These are phyloP conservation scores for Leptographium wingfieldii DNA, from an alignment of 2,329 filamentous ascomycete genomes.

Conservation along the genomic window DNA sequence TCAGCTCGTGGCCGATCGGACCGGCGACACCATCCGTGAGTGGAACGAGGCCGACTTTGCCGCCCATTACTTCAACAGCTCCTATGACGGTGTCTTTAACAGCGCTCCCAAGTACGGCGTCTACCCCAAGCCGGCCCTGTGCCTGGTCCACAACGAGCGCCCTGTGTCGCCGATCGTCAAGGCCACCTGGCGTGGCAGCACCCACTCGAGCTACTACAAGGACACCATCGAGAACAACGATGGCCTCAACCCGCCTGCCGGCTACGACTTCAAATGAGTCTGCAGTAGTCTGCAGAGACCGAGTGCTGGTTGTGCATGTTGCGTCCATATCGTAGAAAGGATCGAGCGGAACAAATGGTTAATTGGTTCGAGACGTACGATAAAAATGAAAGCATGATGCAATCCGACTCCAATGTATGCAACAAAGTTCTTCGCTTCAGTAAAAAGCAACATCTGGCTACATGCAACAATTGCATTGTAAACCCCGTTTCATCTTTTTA, in stretches of 20 bases:
- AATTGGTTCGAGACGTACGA: too few relatives aligned
- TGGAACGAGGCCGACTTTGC: constrained; percentile 8
- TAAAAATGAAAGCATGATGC: too few relatives aligned
- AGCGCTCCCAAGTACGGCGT: constrained; percentile 9
- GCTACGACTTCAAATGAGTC: constrained; percentile 9
- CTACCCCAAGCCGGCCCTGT: constrained; percentile 18
- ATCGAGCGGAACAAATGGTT: too few relatives aligned
- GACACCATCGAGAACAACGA: constrained; percentile 18
- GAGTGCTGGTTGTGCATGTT: too few relatives aligned
- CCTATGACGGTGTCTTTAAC: constrained; percentile 20
- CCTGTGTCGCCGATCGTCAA: constrained; percentile 13
- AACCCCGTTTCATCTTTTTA: too few relatives aligned
- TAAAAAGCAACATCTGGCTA: too few relatives aligned
- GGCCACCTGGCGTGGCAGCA: constrained; percentile 14
- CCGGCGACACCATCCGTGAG: constrained; percentile 34
- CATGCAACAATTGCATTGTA: too few relatives aligned
- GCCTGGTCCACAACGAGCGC: constrained; percentile 15
- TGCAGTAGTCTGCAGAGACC: neutral
- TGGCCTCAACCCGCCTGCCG: constrained; percentile 15
- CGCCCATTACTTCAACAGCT: constrained; percentile 15
- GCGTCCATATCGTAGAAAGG: too few relatives aligned
- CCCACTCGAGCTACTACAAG: constrained; percentile 16
- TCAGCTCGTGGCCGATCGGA: constrained; percentile 44
- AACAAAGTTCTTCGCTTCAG: too few relatives aligned
- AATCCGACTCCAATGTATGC: too few relatives aligned